These are phyloP conservation scores for Metschnikowia arizonensis DNA, from an alignment of 805 yeast genomes.

Conservation along the genomic window DNA sequence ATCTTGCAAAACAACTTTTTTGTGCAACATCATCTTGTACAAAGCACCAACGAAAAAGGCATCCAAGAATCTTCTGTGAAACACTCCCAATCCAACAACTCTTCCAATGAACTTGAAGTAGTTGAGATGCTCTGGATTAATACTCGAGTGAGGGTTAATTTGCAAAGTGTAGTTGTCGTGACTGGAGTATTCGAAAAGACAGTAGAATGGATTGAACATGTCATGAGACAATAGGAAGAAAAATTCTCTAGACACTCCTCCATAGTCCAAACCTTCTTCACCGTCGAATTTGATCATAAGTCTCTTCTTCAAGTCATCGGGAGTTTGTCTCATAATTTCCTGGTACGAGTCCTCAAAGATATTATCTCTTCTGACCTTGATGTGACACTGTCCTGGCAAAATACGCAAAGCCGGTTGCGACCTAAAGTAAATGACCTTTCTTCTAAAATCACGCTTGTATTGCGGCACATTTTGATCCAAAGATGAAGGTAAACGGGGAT, in stretches of 20 bases:
- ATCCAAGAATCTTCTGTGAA: slow-evolving; percentile 96
- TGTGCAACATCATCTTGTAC: slow-evolving; percentile 94
- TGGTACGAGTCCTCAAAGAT: slow-evolving; percentile 97
- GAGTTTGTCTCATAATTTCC: slow-evolving; percentile 98
- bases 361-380: slow-evolving; percentile 94
- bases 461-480: slow-evolving; percentile 98
- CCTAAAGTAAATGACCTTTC: slow-evolving; percentile 95
- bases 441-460: slow-evolving; percentile 96
- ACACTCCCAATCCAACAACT: slow-evolving; percentile 95
- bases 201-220: slow-evolving; percentile 97
- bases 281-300: slow-evolving; percentile 98
- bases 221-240: slow-evolving; percentile 95
- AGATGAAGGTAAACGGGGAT: slow-evolving; percentile 95
- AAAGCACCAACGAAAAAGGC: slow-evolving; percentile 98
- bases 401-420: slow-evolving; percentile 97
- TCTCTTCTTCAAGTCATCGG: slow-evolving; percentile 96
- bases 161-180: slow-evolving; percentile 97
- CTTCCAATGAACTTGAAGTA: slow-evolving; percentile 98
- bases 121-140: slow-evolving; percentile 96
- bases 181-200: slow-evolving; percentile 95
- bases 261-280: slow-evolving; percentile 98
- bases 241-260: slow-evolving; percentile 98
- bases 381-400: slow-evolving; percentile 97
- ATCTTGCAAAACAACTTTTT: slow-evolving; percentile 91
- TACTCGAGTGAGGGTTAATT: slow-evolving; percentile 94